phyloP scores from a whole-genome alignment of 2,329 filamentous ascomycete genomes.

The Aspergillus niger region DNA sequence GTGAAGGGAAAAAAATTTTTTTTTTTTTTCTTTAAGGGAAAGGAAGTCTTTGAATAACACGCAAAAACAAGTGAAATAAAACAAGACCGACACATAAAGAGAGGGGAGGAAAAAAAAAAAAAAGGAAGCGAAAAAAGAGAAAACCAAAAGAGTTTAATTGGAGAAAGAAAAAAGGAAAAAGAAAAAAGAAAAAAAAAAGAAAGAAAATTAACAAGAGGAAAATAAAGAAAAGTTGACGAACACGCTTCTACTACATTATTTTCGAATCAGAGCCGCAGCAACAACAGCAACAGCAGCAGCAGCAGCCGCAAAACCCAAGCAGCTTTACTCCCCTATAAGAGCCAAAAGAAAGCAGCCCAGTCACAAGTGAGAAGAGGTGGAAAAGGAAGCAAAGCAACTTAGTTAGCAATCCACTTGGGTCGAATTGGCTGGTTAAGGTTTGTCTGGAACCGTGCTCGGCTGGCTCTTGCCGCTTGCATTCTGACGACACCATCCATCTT shows the following conservation, averaged over 20 bases:
- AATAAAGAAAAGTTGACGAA: not conserved
- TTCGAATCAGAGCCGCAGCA: too few species aligned
- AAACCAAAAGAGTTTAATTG: not conserved
- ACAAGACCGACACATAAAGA: not conserved
- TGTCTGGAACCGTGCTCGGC: constrained; percentile 34
- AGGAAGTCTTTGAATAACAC: constrained; percentile 1
- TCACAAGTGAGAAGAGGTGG: constrained; percentile 2
- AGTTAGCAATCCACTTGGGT: constrained; percentile 6
- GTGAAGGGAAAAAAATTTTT: too few species aligned
- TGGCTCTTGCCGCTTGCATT: constrained; percentile 39
- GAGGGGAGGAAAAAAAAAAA: constrained; percentile 1
- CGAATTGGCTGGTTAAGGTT: constrained; percentile 29
- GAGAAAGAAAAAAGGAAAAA: not conserved
- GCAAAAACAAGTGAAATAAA: constrained; percentile 6
- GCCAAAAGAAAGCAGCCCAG: not conserved
- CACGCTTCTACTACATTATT: too few species aligned
- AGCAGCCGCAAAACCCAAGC: not conserved
- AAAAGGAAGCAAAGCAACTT: not conserved
- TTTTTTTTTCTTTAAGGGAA: not conserved
- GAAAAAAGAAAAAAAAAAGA: not conserved
- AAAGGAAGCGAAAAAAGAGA: not conserved
- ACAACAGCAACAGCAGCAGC: not conserved
- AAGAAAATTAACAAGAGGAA: not conserved
- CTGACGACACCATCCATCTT: constrained; percentile 37
- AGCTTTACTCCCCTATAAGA: not conserved